phyloP scores from a whole-genome alignment of 139 green algal genomes.

The Klebsormidium nitens region DNA sequence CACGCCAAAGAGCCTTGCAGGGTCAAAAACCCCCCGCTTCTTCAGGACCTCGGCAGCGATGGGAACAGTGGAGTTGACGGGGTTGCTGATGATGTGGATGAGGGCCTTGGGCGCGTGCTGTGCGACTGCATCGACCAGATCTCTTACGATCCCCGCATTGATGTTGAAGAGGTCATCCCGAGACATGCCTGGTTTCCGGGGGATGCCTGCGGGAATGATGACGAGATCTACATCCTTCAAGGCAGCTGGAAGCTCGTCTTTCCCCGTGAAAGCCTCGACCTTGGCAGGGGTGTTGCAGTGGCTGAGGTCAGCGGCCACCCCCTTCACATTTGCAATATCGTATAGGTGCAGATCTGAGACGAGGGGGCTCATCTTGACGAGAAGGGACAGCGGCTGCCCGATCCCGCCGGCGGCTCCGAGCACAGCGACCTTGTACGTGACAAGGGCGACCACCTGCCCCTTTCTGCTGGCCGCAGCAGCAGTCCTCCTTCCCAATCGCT shows the following conservation, averaged over 20 bases:
- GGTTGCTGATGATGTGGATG: slow-evolving; percentile 91
- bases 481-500: no score
- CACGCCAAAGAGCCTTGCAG: slow-evolving; percentile 48
- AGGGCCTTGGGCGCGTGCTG: slow-evolving; percentile 41
- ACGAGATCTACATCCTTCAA: slow-evolving; percentile 82
- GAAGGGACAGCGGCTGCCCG: slow-evolving; percentile 86
- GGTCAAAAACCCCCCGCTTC: slow-evolving; percentile 66
- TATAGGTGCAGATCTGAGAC: slow-evolving; percentile 37
- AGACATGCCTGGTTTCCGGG: slow-evolving; percentile 97
- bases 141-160: slow-evolving; percentile 94
- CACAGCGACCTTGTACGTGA: slow-evolving; percentile 70
- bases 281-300: slow-evolving; percentile 90
- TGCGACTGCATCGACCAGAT: slow-evolving; percentile 50
- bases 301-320: slow-evolving; percentile 89
- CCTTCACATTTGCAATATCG: slow-evolving; percentile 44
- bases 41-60: slow-evolving; percentile 94
- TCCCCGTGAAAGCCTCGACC: slow-evolving; percentile 65
- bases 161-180: slow-evolving; percentile 99
- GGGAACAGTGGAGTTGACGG: slow-evolving; percentile 96
- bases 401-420: slow-evolving; percentile 92
- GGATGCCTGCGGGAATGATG: slow-evolving; percentile 84
- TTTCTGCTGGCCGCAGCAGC: no score
- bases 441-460: not conserved
- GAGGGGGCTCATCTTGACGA: slow-evolving; percentile 75
- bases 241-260: slow-evolving; percentile 69